These are phyloP conservation scores for Fusarium abutilonis DNA, from an alignment of 2,329 filamentous ascomycete genomes.

Conservation along the genomic window DNA sequence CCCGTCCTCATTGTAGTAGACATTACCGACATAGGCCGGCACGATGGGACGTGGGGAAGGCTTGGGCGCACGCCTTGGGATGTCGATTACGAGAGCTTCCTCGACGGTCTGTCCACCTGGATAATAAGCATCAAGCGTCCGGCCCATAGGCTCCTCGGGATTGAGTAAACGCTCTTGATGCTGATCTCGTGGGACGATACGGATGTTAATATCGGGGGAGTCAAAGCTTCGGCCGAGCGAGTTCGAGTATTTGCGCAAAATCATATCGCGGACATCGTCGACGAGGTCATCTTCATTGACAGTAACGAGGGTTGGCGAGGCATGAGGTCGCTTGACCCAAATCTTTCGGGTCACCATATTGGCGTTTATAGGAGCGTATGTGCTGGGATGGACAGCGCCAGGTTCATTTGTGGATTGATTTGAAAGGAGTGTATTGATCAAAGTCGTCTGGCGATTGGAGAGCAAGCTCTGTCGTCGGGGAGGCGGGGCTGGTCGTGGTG, in stretches of 20 bases:
- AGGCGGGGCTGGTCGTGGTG: slow-evolving; percentile 35
- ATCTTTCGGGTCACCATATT: slow-evolving; percentile 80
- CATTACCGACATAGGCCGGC: slow-evolving; percentile 53
- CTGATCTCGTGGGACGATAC: slow-evolving; percentile 77
- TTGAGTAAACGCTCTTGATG: slow-evolving; percentile 74
- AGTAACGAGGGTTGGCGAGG: slow-evolving; percentile 86
- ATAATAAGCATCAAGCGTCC: slow-evolving; percentile 82
- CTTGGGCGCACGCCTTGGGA: slow-evolving; percentile 81
- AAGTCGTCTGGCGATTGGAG: slow-evolving; percentile 52
- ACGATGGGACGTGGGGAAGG: slow-evolving; percentile 68
- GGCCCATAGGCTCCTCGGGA: slow-evolving; percentile 85
- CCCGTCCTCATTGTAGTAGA: slow-evolving; percentile 69
- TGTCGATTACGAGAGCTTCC: slow-evolving; percentile 91
- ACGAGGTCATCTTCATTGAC: slow-evolving; percentile 90
- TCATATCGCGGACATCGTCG: slow-evolving; percentile 92
- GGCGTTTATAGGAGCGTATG: slow-evolving; percentile 52
- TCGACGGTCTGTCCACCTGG: slow-evolving; percentile 87
- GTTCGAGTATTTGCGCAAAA: slow-evolving; percentile 92
- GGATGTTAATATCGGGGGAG: slow-evolving; percentile 85
- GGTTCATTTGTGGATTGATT: slow-evolving; percentile 36
- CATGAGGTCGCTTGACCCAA: slow-evolving; percentile 90
- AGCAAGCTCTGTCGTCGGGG: slow-evolving; percentile 49
- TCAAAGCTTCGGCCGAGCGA: slow-evolving; percentile 90
- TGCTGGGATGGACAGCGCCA: slow-evolving; percentile 29
- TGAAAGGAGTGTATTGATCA: slow-evolving; percentile 49